Evolutionary conservation across 2,329 filamentous ascomycete species (phyloP).

Genomic region (Zymoseptoria tritici): DNA sequence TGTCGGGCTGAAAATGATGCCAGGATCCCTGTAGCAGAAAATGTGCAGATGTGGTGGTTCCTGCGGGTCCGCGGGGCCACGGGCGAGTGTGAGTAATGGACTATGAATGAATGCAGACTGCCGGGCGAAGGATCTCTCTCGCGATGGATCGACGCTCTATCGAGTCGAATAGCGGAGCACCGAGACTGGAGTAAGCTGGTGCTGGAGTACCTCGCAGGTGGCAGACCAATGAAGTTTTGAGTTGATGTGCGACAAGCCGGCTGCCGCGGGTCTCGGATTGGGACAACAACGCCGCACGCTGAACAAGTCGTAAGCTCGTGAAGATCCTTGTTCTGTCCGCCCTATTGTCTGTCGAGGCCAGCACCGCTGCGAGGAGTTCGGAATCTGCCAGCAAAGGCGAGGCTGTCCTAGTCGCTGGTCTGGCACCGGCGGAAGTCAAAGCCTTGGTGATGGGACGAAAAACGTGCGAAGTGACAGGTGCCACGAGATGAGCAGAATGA

Average conservation of each 20-base stretch:
- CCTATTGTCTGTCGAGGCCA: too few relatives aligned
- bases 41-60: background rate
- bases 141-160: background rate
- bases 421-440: background rate
- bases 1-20: background rate
- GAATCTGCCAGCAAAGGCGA: background rate
- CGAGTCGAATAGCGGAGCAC: too few relatives aligned
- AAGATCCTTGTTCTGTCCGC: background rate
- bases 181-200: background rate
- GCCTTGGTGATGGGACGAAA: background rate
- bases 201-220: background rate
- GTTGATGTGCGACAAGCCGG: background rate
- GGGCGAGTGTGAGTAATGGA: background rate
- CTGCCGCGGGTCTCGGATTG: background rate
- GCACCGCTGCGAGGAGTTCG: background rate
- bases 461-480: background rate
- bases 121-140: too few relatives aligned
- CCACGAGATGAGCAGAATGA: background rate
- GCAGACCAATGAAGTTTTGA: background rate
- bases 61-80: background rate
- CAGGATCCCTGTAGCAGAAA: background rate
- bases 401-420: background rate
- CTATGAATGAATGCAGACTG: background rate
- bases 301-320: background rate
- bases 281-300: background rate